Evolutionary conservation across 306 rosid species (phyloP), one percentile per base, ranked within the genome.

Genomic region (Lupinus albus): DNA sequence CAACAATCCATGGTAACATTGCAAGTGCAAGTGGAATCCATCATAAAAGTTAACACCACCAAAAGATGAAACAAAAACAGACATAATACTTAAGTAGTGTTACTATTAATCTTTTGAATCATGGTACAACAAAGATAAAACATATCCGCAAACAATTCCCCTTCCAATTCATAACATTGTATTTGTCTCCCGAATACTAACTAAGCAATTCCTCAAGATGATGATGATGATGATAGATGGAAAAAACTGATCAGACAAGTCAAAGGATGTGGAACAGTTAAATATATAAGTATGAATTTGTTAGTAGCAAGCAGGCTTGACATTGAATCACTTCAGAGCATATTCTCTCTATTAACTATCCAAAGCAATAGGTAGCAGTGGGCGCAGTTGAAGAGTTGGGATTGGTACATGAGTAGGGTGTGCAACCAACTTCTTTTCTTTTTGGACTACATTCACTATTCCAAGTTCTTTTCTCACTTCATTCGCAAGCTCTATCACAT

Each of bases 391-490:
- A 69, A 81, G 84, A 33, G 79, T 30, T 35, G 86, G 77, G 7
- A 86, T 84, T 44, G 86, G 79, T 75, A 72, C 84, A 66, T 84
- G 88, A 25, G 30, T 3, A 52, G 30, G 30, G 30, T 25, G 52
- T 35, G 67, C 83, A 1, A 55, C 51, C 64, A 78, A 20, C 68
- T 82, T 86, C 74, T 87, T 88, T 71, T 89, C 96, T 62, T 63
- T 84, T 0, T 52, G 58, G 46, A 68, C 33, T 30, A 68, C 88
- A 18, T 79, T 82, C 17, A 71, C 93, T 6, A 41, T 69, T 73
- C 84, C 92, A 72, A 94, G 95, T 17, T 74, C 86, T 61, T 88
- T 86, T 78, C 97, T 84, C 83, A 94, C 99, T 79, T 85, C 92
- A 63, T 85, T 82, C 3, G 99, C 99, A 35, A 94, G 97, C 73